phyloP scores from a whole-genome alignment of 495 filamentous ascomycete genomes.

The Penicillium bialowiezense region DNA sequence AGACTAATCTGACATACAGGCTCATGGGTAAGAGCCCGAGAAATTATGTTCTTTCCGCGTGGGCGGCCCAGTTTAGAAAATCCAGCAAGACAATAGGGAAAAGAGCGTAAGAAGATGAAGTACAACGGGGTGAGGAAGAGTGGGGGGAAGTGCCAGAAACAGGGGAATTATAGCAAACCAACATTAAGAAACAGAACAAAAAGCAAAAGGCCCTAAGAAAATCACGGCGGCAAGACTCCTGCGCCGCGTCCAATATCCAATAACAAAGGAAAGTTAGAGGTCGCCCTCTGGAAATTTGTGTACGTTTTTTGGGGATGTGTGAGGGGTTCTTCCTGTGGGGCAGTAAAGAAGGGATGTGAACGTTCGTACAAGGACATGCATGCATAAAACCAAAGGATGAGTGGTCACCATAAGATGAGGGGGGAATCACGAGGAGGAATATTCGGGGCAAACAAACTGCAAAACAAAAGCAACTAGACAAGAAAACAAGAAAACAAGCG shows the following conservation, averaged over 20 bases:
- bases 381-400: not conserved
- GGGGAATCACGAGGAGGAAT: constrained; percentile 12
- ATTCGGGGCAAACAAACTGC: too few species aligned
- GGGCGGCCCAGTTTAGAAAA: constrained; percentile 28
- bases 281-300: constrained; percentile 27
- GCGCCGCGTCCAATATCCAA: constrained; percentile 15
- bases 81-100: constrained; percentile 7
- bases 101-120: constrained; percentile 11
- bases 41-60: constrained; percentile 31
- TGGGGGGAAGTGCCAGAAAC: constrained; percentile 1
- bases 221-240: constrained; percentile 11
- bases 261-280: constrained; percentile 23
- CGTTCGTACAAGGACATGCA: not conserved
- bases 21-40: constrained; percentile 19
- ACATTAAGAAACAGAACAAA: not conserved
- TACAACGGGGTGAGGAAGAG: constrained; percentile 6
- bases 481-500: constrained; percentile 1
- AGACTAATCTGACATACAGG: constrained; percentile 19
- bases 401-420: not conserved
- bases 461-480: too few species aligned
- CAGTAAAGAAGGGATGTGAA: not conserved
- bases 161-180: constrained; percentile 5
- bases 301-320: constrained; percentile 2
- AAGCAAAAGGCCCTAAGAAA: constrained; percentile 4
- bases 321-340: not conserved